These are phyloP conservation scores for Danielozyma ontarioensis DNA, from an alignment of 805 yeast species.

Conservation along the genomic window DNA sequence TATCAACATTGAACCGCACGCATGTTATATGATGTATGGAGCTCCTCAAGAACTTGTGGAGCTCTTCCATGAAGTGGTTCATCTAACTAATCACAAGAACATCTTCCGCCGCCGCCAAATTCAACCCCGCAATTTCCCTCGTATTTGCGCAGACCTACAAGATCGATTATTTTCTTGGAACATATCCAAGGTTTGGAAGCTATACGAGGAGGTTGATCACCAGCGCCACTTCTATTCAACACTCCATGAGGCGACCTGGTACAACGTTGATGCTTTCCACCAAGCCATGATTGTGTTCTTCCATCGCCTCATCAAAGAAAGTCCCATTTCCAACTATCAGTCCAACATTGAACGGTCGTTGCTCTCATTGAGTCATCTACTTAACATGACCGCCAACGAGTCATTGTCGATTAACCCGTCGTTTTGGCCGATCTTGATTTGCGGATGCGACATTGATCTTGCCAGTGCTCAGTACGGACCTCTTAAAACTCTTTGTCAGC, in stretches of 20 bases:
- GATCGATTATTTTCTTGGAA: constrained; percentile 46
- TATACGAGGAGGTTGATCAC: constrained; percentile 19
- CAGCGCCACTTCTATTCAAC: constrained; percentile 24
- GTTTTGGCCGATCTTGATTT: constrained; percentile 46
- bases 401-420: constrained; percentile 30
- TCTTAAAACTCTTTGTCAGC: constrained; percentile 5
- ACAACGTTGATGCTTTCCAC: constrained; percentile 35
- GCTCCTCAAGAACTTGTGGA: constrained; percentile 42
- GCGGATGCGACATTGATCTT: constrained; percentile 21
- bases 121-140: constrained; percentile 51
- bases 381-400: constrained; percentile 8
- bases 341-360: constrained; percentile 27
- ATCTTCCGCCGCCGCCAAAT: constrained; percentile 35
- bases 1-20: constrained; percentile 12
- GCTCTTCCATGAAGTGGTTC: constrained; percentile 42
- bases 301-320: constrained; percentile 42
- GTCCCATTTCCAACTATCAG: constrained; percentile 30
- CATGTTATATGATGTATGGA: constrained; percentile 41
- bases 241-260: constrained; percentile 38
- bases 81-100: constrained; percentile 48
- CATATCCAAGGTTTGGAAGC: constrained; percentile 34
- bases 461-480: not conserved
- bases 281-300: constrained; percentile 40
- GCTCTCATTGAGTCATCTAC: constrained; percentile 26
- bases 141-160: constrained; percentile 50